Conservation (phyloP, 805 yeast species). For the Metschnikowia lochheadii region DNA sequence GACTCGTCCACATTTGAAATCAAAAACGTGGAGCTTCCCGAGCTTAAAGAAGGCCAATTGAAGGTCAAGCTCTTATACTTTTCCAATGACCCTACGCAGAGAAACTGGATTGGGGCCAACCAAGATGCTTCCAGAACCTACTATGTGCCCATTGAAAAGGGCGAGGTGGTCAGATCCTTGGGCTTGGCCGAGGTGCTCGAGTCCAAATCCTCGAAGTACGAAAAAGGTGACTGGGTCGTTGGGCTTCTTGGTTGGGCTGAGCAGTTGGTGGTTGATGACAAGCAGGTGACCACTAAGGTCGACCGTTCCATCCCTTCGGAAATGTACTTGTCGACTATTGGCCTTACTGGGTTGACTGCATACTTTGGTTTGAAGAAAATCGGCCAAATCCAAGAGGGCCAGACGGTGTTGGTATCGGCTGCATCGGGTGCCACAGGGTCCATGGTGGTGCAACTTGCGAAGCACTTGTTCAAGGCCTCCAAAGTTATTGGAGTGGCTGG, state of each 20-base stretch:
- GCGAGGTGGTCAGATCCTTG: slow-evolving; percentile 42
- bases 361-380: slow-evolving; percentile 50
- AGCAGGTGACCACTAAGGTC: slow-evolving; percentile 25
- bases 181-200: slow-evolving; percentile 52
- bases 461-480: slow-evolving; percentile 47
- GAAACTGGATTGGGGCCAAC: slow-evolving; percentile 48
- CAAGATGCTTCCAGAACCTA: slow-evolving; percentile 28
- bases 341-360: slow-evolving; percentile 60
- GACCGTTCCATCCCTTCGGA: slow-evolving; percentile 33
- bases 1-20: slow-evolving; percentile 30
- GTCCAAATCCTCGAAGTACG: slow-evolving; percentile 38
- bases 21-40: slow-evolving; percentile 12
- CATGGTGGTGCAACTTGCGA: slow-evolving; percentile 53
- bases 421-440: slow-evolving; percentile 78
- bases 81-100: slow-evolving; percentile 62
- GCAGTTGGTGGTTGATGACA: slow-evolving; percentile 34
- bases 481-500: slow-evolving; percentile 65
- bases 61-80: slow-evolving; percentile 43
- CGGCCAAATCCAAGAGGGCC: slow-evolving; percentile 42
- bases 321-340: slow-evolving; percentile 47
- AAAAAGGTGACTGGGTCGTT: slow-evolving; percentile 42
- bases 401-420: slow-evolving; percentile 53
- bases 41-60: slow-evolving; percentile 36
- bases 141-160: slow-evolving; percentile 36
- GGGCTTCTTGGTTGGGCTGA: slow-evolving; percentile 47